phyloP scores from a whole-genome alignment of 257 asterid genomes.

The Forsythia suspensa region DNA sequence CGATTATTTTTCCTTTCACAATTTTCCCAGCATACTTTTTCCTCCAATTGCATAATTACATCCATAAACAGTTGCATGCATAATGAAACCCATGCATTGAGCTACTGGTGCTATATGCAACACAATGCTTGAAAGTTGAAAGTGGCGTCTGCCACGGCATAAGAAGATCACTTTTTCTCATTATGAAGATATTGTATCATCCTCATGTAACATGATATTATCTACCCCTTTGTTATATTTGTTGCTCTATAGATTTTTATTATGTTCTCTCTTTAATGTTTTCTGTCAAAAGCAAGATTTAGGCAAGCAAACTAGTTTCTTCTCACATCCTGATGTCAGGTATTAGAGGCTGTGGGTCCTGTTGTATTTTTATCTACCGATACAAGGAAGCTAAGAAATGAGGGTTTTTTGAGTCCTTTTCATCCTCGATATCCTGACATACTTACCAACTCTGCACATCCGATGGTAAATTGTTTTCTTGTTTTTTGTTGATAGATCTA shows the following conservation, averaged over 20 bases:
- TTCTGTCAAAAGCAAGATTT: slow-evolving; percentile 13
- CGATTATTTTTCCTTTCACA: slow-evolving; percentile 8
- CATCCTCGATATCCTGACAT: slow-evolving; percentile 99
- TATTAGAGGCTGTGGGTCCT: slow-evolving; percentile 98
- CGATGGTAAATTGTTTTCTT: slow-evolving; percentile 64
- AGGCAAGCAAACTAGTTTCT: slow-evolving; percentile 17
- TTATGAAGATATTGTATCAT: neutral
- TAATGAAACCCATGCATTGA: neutral
- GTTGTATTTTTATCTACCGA: slow-evolving; percentile 88
- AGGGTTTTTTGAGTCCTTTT: slow-evolving; percentile 97
- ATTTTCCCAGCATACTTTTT: slow-evolving; percentile 8
- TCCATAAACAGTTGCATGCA: slow-evolving; percentile 2
- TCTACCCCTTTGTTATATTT: neutral
- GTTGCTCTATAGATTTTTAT: neutral
- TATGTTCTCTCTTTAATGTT: neutral
- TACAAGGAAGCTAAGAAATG: slow-evolving; percentile 94
- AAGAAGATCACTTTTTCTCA: neutral
- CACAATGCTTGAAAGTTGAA: neutral
- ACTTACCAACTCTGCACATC: slow-evolving; percentile 98
- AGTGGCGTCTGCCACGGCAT: neutral
- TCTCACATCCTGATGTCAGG: slow-evolving; percentile 51
- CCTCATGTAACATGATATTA: neutral
- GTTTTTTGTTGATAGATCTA: slow-evolving; percentile 16
- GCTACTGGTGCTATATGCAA: neutral
- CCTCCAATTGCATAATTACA: neutral